Base-by-base conservation (phyloP, 2,329 filamentous ascomycete genomes). In the Sphaerulina musiva region DNA sequence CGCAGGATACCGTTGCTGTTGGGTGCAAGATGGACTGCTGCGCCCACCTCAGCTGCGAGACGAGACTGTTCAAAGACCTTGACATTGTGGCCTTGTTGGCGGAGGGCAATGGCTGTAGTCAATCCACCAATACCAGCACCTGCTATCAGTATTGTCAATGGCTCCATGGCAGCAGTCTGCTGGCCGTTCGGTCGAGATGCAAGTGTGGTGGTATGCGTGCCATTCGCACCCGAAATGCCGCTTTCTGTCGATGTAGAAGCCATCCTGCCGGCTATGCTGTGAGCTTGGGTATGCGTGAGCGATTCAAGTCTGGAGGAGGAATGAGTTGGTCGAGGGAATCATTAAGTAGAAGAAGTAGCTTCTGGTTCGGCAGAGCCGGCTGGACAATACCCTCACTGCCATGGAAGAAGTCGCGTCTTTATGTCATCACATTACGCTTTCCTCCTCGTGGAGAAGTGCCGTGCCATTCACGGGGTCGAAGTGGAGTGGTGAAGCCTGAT, bases 1-100 rank as follows among this genome's bases (percentile, higher is more conserved):
- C 68, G 66, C 3, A 86, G 69, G 2, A 85, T 67, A 0, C 80
- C 79, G 64, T 83, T 82, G 2, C 76, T 71, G 61, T 86, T 86
- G 0, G 83, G 81, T 0, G 79, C 76, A 4, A 85, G 65, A 61
- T 85, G 81, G n/a, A 85, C 75, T 0, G 82, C 82, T 2, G 82
- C 81, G 0, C 82, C 82, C 1, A 74, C 69, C 65, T 84, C 81
- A 48, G 72, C 76, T 12, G 77, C 76, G 26, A 55, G 53, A 20
- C 71, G 70, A 0, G 80, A 82, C 62, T 80, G 76, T 59, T 84
- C 81, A 47, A 75, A 78, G 0, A 83, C 55, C 46, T 69, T 62
- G 32, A 81, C 76, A 8, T 69, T 57, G 57, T 81, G 79, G 2
- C 79, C 79, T 43, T 77, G 72, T 53, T 76, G 73, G 6, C 80